A percentile compares a stretch with the other conserved stretches of the same genome.
Conservation (phyloP, 495 filamentous ascomycete genomes). For the Usnea hakonensis region DNA sequence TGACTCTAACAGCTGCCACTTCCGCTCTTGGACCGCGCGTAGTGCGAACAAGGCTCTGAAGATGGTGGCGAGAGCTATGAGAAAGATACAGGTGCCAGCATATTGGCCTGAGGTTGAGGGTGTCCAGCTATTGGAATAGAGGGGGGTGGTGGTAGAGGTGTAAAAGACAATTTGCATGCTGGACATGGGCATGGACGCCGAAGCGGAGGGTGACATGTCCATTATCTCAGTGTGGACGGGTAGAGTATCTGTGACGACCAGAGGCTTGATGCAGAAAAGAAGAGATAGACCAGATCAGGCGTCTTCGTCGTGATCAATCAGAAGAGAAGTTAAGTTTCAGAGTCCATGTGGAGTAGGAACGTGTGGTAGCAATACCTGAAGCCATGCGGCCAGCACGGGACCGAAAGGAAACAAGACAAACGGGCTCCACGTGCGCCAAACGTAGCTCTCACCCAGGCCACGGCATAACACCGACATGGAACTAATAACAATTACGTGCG, state of each 20-base stretch:
- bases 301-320: no score
- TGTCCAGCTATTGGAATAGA: constrained; percentile 69
- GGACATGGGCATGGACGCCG: constrained; percentile 19
- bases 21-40: constrained; percentile 49
- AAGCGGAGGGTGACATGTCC: constrained; percentile 22
- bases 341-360: no score
- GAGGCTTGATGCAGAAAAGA: background rate
- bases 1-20: constrained; percentile 55
- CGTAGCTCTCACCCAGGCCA: background rate
- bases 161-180: constrained; percentile 50
- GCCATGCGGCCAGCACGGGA: no score
- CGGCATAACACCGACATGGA: background rate
- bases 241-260: background rate
- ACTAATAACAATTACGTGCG: no score
- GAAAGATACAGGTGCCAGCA: constrained; percentile 80
- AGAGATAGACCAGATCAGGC: background rate
- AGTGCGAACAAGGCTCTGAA: constrained; percentile 62
- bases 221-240: background rate
- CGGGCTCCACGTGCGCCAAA: background rate
- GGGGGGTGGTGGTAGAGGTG: constrained; percentile 54
- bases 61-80: constrained; percentile 62
- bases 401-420: no score
- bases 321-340: no score
- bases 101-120: constrained; percentile 61
- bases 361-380: background rate